phyloP scores from a whole-genome alignment of 73 alveolate genomes.

The Paramecium pentaurelia region DNA sequence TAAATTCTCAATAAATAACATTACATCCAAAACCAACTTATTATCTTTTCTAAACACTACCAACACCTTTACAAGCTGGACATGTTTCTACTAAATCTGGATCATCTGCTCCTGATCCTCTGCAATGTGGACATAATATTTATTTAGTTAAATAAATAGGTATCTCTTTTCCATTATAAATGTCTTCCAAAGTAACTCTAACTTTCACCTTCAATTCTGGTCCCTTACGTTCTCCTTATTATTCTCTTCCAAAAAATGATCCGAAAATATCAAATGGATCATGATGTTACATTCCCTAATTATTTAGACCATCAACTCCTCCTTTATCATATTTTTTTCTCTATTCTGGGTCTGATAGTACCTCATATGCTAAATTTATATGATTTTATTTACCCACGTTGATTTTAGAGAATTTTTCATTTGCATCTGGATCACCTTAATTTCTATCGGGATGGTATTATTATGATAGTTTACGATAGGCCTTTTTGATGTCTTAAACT shows the following conservation, averaged over 20 bases:
- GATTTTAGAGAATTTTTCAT: constrained; percentile 56
- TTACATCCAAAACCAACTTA: constrained; percentile 85
- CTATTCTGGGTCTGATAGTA: constrained; percentile 77
- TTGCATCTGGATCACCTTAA: constrained; percentile 70
- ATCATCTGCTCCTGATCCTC: constrained; percentile 93
- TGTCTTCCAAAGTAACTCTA: constrained; percentile 78
- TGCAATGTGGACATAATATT: constrained; percentile 86
- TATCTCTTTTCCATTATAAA: constrained; percentile 82
- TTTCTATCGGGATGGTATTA: constrained; percentile 86
- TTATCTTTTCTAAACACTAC: constrained; percentile 71
- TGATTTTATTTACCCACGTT: constrained; percentile 24
- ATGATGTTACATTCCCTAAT: constrained; percentile 61
- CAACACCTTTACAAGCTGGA: constrained; percentile 79
- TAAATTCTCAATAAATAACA: constrained; percentile 43
- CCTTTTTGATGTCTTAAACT: constrained; percentile 75
- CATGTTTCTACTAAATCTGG: constrained; percentile 82
- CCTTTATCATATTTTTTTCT: constrained; percentile 81
- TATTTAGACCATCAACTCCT: constrained; percentile 88
- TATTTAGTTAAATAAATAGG: constrained; percentile 74
- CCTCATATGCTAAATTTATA: constrained; percentile 74
- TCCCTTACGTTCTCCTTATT: constrained; percentile 70
- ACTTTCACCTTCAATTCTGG: constrained; percentile 74
- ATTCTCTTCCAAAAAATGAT: constrained; percentile 75
- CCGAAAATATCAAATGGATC: constrained; percentile 87
- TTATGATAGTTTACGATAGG: constrained; percentile 78